These are phyloP conservation scores for Ganoderma multipileum DNA, from an alignment of 1,284 basidiomycete species.

Conservation along the genomic window DNA sequence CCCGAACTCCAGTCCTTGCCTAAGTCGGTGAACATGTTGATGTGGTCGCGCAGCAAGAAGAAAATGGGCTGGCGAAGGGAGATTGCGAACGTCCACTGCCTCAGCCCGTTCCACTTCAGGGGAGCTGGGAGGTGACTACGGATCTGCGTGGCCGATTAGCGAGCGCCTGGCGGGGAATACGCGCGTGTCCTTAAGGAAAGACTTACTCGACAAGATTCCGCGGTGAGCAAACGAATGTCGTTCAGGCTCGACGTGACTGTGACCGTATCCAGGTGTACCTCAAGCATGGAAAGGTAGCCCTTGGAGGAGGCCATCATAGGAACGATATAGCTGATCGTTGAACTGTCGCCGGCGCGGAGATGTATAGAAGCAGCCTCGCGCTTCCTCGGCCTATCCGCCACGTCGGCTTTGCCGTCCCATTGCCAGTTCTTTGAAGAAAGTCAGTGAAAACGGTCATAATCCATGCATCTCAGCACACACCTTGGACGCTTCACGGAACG, in stretches of 20 bases:
- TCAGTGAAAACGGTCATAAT: conserved; percentile 1
- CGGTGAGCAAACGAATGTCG: conserved; percentile 77
- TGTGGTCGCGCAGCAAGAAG: conserved; percentile 87
- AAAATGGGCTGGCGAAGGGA: conserved; percentile 76
- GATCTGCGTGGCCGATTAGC: conserved; percentile 49
- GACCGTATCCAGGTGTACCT: conserved; percentile 86
- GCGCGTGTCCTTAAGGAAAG: not conserved
- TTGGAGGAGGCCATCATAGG: conserved; percentile 77
- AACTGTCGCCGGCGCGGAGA: conserved; percentile 78
- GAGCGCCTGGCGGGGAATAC: too few relatives aligned
- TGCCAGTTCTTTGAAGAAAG: conserved; percentile 72
- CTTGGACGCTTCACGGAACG: conserved; percentile 89
- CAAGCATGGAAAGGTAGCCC: conserved; percentile 82
- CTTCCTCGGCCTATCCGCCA: conserved; percentile 56
- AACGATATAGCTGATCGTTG: conserved; percentile 83
- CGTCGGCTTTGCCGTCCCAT: conserved; percentile 70
- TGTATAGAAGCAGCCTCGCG: conserved; percentile 79
- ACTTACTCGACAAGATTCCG: conserved; percentile 78
- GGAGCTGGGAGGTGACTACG: conserved; percentile 72
- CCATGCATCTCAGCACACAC: conserved; percentile 40
- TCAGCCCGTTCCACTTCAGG: conserved; percentile 70
- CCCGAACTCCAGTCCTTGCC: conserved; percentile 90
- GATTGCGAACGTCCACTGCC: conserved; percentile 80
- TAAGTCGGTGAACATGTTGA: conserved; percentile 91
- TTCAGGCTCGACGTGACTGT: conserved; percentile 86